Conservation (phyloP, 2,329 filamentous ascomycete species). For the Arthrobotrys sinensis region DNA sequence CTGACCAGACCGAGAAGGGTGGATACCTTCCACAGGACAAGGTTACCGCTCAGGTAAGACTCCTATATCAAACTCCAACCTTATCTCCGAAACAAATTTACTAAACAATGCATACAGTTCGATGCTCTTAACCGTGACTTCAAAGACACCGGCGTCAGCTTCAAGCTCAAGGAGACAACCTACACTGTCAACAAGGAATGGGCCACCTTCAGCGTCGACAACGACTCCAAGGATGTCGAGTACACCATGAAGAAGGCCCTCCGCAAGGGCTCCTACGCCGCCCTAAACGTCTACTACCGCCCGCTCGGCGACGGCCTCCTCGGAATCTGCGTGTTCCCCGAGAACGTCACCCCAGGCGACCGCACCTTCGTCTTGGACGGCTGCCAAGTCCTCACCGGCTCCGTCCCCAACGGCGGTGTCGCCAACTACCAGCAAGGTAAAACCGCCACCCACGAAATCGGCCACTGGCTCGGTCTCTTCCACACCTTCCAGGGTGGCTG, state of each 20-base stretch:
- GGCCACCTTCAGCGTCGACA: slow-evolving; percentile 65
- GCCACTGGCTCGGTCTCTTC: slow-evolving; percentile 71
- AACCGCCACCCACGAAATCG: slow-evolving; percentile 66
- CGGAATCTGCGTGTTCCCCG: slow-evolving; percentile 61
- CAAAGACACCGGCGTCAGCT: slow-evolving; percentile 69
- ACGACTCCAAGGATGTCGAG: slow-evolving; percentile 66
- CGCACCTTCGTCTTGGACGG: slow-evolving; percentile 66
- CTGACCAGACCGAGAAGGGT: slow-evolving; percentile 59
- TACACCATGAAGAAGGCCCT: slow-evolving; percentile 70
- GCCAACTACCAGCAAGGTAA: slow-evolving; percentile 67
- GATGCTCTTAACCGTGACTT: slow-evolving; percentile 70
- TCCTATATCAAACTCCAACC: neutral
- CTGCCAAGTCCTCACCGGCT: slow-evolving; percentile 67
- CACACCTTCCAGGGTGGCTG: slow-evolving; percentile 71
- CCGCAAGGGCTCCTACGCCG: slow-evolving; percentile 69
- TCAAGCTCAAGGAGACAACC: slow-evolving; percentile 69
- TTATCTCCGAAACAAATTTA: neutral
- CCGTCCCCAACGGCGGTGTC: slow-evolving; percentile 67
- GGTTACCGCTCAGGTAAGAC: slow-evolving; percentile 64
- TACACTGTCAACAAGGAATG: slow-evolving; percentile 71
- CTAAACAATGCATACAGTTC: slow-evolving; percentile 66
- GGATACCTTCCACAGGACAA: slow-evolving; percentile 64
- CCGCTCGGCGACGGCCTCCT: slow-evolving; percentile 59
- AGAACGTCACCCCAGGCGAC: slow-evolving; percentile 65
- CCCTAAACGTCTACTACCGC: slow-evolving; percentile 66